Base-by-base conservation (phyloP, 805 yeast genomes). In the Kurtzmaniella fragi region DNA sequence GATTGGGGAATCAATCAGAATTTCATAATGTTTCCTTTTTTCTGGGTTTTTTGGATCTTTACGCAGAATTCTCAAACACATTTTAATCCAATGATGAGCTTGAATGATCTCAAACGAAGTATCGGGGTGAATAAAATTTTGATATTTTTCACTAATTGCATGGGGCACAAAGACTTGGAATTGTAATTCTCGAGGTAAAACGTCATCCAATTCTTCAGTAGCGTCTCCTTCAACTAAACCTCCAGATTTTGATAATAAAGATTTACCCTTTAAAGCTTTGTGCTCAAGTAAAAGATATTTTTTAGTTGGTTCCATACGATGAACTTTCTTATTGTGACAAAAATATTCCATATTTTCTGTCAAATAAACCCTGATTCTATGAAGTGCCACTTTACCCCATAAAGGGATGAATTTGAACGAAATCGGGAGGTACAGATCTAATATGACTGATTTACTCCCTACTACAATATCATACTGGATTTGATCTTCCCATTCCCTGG, bases 21-120 rank as follows among this genome's bases (percentile, higher is more conserved):
- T 85, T 64, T 93, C 99, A 56, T 84, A 93, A 56, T 89, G 97
- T 56, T 90, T 93, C 34, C 95, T 70, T 54, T 86, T 86, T 13
- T 50, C 70, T 3, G 65, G 59, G 33, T 66, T 62, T 2, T 71
- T 68, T 2, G 80, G 75, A 32, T 84, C 80, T n/a, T 71, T 54
- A 47, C 75, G 77, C 4, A 95, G 85, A 30, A 93, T 68, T 37
- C 98, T 67, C 38, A 93, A 63, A 46, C 95, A 84, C 12, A 93
- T 75, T 62, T 93, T 93, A 52, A 93, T 80, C 97, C 99, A 93
- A 62, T 93, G 99, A 52, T 86, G 91, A 5, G 93, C 75, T 62
- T 88, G 90, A 45, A 93, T 88, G 49, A 80, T 80, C 17, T 75
- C 77, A 49, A 74, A 82, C 2, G 86, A 78, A 0, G 96, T 86